Base-by-base conservation (phyloP, 2,329 filamentous ascomycete genomes). In the Colletotrichum higginsianum region DNA sequence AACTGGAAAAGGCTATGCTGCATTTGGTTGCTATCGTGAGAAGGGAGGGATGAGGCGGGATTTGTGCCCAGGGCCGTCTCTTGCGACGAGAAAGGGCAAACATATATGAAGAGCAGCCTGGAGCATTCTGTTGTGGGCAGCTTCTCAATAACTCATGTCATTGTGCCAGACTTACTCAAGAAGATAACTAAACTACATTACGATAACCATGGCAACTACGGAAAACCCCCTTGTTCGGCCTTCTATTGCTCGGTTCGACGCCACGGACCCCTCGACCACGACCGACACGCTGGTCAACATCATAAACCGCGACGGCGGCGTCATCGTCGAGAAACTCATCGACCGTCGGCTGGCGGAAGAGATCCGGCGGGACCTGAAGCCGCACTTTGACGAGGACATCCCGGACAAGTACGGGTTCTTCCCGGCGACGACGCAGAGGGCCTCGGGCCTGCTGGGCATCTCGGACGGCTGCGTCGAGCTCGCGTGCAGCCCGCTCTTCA, bases 401-500 rank as follows among this genome's bases (percentile, higher is more conserved):
- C 76, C 76, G 18, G 82, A 84, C 72, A 75, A 77, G 40, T 80
- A 78, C 23, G 82, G 82, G 8, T 83, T 84, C 76, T 84, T 84
- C 52, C 82, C 82, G 2, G 66, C 72, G 2, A 84, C 81, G 0
- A 84, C 81, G 0, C 80, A 83, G 69, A 77, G 83, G 23, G 83
- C 83, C 0, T 80, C 80, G 2, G 82, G 83, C 2, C 70, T 85
- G 21, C 71, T 84, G 16, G 80, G 75, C 3, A 76, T 79, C 12
- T 84, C 83, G 0, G 79, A 82, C 44, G 79, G 77, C 1, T 83
- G 81, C 38, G 78, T 81, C n/a, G 79, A 84, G 60, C 77, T 82
- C 9, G 78, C 79, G 0, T 78, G 78, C 46, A 84, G 80, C 40
- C 77, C 77, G 4, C 75, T 80, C 7, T 82, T 80, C 46, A 80